These are phyloP conservation scores for Dryas drummondii DNA, from an alignment of 306 rosid genomes.

Conservation along the genomic window DNA sequence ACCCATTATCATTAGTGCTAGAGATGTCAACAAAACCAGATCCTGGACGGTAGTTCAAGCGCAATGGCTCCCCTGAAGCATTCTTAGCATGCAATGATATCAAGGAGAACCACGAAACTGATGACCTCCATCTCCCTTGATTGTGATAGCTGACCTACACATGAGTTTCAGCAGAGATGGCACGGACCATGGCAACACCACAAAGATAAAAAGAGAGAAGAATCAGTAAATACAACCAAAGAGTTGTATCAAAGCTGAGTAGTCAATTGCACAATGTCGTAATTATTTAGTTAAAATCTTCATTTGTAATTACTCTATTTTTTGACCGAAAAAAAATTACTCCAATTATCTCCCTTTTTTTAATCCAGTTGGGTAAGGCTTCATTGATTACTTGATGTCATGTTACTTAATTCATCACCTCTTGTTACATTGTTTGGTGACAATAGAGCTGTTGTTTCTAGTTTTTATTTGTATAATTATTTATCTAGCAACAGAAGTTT, in stretches of 20 bases:
- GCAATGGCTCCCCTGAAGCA: conserved; percentile 62
- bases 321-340: too few species aligned
- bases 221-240: conserved; percentile 5
- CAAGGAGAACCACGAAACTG: conserved; percentile 73
- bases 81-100: conserved; percentile 80
- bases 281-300: background rate
- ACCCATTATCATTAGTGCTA: conserved; percentile 50
- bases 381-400: background rate
- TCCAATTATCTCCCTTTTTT: background rate
- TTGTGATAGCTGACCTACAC: conserved; percentile 65
- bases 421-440: too few species aligned
- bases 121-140: conserved; percentile 64
- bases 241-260: background rate
- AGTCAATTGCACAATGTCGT: background rate
- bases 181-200: background rate
- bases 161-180: conserved; percentile 5
- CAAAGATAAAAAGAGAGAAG: background rate
- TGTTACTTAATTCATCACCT: background rate
- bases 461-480: background rate
- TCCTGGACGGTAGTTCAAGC: conserved; percentile 67
- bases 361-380: background rate
- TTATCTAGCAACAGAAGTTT: background rate
- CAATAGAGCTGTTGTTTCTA: too few species aligned
- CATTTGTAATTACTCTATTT: background rate
- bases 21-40: conserved; percentile 81